phyloP scores from a whole-genome alignment of 1,139 yeast genomes.

The Protomyces inundatus region DNA sequence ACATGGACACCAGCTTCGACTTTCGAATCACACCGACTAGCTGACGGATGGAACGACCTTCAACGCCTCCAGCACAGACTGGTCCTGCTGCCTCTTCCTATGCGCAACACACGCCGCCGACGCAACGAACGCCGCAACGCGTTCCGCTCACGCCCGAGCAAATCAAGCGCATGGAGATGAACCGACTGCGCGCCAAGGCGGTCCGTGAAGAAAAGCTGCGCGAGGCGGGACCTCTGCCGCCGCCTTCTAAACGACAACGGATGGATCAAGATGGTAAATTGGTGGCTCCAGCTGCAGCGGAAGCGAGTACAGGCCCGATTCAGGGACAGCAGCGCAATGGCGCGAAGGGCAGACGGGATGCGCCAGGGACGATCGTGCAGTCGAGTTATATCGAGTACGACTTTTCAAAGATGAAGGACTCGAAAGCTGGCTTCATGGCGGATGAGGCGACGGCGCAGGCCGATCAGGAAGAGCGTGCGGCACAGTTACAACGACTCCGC shows the following conservation, averaged over 20 bases:
- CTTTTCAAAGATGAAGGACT: slow-evolving; percentile 80
- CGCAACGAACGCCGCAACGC: slow-evolving; percentile 3
- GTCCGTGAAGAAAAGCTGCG: slow-evolving; percentile 26
- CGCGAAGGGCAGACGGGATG: not conserved
- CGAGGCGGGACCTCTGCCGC: slow-evolving; percentile 27
- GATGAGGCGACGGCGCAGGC: slow-evolving; percentile 39
- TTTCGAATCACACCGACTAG: no score
- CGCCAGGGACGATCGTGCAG: slow-evolving; percentile 38
- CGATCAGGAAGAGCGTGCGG: slow-evolving; percentile 8
- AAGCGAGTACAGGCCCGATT: slow-evolving; percentile 25
- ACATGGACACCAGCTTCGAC: not conserved
- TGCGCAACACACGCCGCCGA: slow-evolving; percentile 6
- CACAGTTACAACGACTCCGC: not conserved
- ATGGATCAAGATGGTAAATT: slow-evolving; percentile 20
- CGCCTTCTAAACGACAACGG: slow-evolving; percentile 24
- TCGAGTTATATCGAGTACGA: slow-evolving; percentile 76
- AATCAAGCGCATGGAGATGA: slow-evolving; percentile 29
- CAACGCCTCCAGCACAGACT: slow-evolving; percentile 6
- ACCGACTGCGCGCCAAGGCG: slow-evolving; percentile 32
- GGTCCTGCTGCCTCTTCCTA: not conserved
- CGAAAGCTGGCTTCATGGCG: slow-evolving; percentile 76
- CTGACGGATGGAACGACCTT: slow-evolving; percentile 1
- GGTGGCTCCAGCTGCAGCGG: slow-evolving; percentile 19
- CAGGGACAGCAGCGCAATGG: not conserved
- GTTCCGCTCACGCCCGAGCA: slow-evolving; percentile 26